A percentile compares a stretch with the other conserved stretches of the same genome.
Conservation (phyloP, 805 yeast species). For the Torulaspora maleeae region DNA sequence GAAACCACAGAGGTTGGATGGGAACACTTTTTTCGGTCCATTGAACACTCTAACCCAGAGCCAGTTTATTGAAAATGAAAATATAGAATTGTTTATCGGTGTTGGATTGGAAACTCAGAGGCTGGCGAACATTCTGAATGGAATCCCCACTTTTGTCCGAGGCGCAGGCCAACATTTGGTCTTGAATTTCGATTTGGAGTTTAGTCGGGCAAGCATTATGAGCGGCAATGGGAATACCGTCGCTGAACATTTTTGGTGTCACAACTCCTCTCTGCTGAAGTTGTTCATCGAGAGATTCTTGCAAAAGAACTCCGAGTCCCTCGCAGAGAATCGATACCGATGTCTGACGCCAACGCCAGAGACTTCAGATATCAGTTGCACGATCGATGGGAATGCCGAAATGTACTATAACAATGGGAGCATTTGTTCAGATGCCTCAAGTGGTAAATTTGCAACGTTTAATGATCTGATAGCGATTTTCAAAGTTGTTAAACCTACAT, state of each 20-base stretch:
- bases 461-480: constrained; percentile 31
- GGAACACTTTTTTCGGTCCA: constrained; percentile 46
- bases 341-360: constrained; percentile 18
- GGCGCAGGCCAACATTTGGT: constrained; percentile 30
- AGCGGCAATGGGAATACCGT: constrained; percentile 18
- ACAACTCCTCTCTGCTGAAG: constrained; percentile 21
- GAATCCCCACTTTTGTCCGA: not conserved
- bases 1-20: constrained; percentile 41
- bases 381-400: constrained; percentile 4
- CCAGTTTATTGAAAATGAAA: constrained; percentile 36
- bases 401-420: constrained; percentile 10
- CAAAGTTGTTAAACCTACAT: constrained; percentile 15
- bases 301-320: not conserved
- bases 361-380: constrained; percentile 1
- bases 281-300: constrained; percentile 9
- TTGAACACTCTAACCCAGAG: constrained; percentile 39
- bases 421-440: constrained; percentile 14
- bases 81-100: constrained; percentile 39
- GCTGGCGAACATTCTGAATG: constrained; percentile 26
- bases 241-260: constrained; percentile 24
- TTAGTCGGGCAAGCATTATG: constrained; percentile 30
- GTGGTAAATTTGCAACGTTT: constrained; percentile 23
- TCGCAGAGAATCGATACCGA: not conserved
- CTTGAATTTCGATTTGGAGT: constrained; percentile 35
- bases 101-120: constrained; percentile 35